A percentile compares a stretch with the other conserved stretches of the same genome.
Evolutionary conservation across 192 early-diverging fungal species (phyloP).

Genomic region (Coemansia sp.): DNA sequence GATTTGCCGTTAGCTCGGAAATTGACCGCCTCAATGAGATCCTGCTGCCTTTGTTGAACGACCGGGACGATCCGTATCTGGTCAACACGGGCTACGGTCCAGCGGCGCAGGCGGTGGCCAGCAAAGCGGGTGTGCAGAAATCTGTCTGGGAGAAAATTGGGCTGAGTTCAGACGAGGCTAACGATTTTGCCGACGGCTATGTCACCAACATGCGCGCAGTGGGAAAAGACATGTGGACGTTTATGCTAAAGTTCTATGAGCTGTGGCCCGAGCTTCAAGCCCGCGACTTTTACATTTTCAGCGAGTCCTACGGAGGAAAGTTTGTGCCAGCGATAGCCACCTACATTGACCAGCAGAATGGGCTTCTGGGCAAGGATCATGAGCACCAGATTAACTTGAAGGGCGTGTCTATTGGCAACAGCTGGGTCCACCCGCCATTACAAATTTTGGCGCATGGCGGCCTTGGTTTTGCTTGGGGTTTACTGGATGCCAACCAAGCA

Average conservation of each 20-base stretch:
- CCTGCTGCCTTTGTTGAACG: background rate
- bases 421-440: slow-evolving; percentile 44
- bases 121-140: slow-evolving; percentile 12
- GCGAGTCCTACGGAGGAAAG: slow-evolving; percentile 66
- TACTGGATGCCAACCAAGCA: slow-evolving; percentile 36
- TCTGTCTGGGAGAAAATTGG: slow-evolving; percentile 39
- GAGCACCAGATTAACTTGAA: slow-evolving; percentile 41
- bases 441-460: slow-evolving; percentile 44
- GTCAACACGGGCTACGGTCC: slow-evolving; percentile 37
- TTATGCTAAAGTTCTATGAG: slow-evolving; percentile 68
- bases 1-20: background rate
- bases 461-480: slow-evolving; percentile 39
- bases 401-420: slow-evolving; percentile 57
- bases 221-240: slow-evolving; percentile 61
- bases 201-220: slow-evolving; percentile 66
- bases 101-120: background rate
- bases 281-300: slow-evolving; percentile 63
- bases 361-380: slow-evolving; percentile 9
- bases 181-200: slow-evolving; percentile 61
- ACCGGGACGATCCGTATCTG: slow-evolving; percentile 20
- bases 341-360: slow-evolving; percentile 59
- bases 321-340: slow-evolving; percentile 67
- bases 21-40: slow-evolving; percentile 4
- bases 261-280: slow-evolving; percentile 59
- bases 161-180: slow-evolving; percentile 23